Evolutionary conservation across 306 rosid species (phyloP).

Genomic region (Sicyos edulis): DNA sequence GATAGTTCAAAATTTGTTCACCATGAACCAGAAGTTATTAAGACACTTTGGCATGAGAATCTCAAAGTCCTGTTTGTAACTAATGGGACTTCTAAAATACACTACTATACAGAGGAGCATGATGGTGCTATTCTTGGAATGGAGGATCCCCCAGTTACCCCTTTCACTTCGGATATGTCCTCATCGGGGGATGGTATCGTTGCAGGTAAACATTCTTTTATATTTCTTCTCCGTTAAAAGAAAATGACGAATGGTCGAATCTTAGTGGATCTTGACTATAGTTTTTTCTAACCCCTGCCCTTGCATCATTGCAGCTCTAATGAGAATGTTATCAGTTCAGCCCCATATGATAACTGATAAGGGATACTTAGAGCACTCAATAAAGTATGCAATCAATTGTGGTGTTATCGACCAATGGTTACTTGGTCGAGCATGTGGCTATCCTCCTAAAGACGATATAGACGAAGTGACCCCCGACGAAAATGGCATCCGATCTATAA

Average conservation of each 20-base stretch:
- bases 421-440: constrained; percentile 52
- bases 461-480: constrained; percentile 54
- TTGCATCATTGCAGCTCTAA: constrained; percentile 49
- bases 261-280: not conserved
- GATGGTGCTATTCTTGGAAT: constrained; percentile 71
- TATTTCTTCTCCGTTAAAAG: not conserved
- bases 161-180: constrained; percentile 76
- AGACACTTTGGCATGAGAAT: constrained; percentile 73
- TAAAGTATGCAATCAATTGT: constrained; percentile 74
- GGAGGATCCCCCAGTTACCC: constrained; percentile 86
- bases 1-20: constrained; percentile 70
- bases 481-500: constrained; percentile 60
- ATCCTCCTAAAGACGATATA: constrained; percentile 60
- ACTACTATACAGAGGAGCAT: constrained; percentile 69
- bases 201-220: constrained; percentile 51
- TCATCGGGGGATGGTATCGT: constrained; percentile 93
- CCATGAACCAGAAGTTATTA: constrained; percentile 54
- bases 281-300: constrained; percentile 21
- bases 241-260: not conserved
- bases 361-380: constrained; percentile 59
- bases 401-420: constrained; percentile 89
- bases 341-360: constrained; percentile 60
- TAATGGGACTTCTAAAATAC: constrained; percentile 93
- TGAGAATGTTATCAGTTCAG: constrained; percentile 80
- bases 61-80: constrained; percentile 91